Evolutionary conservation across 768 basidiomycete genomes (phyloP).

Genomic region (Pleurotus salmoneostramineus): DNA sequence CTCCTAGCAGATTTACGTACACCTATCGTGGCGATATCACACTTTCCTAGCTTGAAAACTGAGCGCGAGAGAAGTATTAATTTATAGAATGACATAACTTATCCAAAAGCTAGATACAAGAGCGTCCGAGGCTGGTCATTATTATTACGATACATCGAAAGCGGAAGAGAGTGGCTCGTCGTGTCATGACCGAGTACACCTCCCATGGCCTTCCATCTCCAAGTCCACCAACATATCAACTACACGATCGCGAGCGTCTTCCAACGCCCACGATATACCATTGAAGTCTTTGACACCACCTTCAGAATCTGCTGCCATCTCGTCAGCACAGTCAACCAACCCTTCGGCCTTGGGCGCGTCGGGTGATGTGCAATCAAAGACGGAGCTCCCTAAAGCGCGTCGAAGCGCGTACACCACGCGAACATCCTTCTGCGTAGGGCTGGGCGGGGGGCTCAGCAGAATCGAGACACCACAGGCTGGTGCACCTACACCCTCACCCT

Average conservation of each 20-base stretch:
- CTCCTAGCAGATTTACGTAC: too few species aligned
- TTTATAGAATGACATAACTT: not conserved
- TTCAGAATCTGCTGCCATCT: not conserved
- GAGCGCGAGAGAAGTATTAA: too few species aligned
- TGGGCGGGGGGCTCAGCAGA: conserved; percentile 59
- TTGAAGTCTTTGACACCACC: not conserved
- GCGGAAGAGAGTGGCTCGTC: not conserved
- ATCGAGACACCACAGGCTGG: conserved; percentile 22
- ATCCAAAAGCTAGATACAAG: not conserved
- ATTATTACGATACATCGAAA: not conserved
- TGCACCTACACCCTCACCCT: not conserved
- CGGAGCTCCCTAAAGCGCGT: conserved; percentile 48
- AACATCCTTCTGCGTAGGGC: conserved; percentile 39
- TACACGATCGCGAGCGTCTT: conserved; percentile 74
- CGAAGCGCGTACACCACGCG: conserved; percentile 43
- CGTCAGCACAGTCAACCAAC: conserved; percentile 14
- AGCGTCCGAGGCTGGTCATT: not conserved
- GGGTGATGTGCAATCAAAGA: conserved; percentile 36
- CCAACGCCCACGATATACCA: conserved; percentile 27
- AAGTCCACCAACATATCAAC: conserved; percentile 63
- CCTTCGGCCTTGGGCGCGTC: conserved; percentile 32
- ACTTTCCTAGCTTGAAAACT: too few species aligned
- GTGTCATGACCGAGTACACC: not conserved
- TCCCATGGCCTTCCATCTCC: conserved; percentile 23
- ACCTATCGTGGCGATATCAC: too few species aligned